Conservation (phyloP, 768 basidiomycete species). For the Lentinula lateritia region DNA sequence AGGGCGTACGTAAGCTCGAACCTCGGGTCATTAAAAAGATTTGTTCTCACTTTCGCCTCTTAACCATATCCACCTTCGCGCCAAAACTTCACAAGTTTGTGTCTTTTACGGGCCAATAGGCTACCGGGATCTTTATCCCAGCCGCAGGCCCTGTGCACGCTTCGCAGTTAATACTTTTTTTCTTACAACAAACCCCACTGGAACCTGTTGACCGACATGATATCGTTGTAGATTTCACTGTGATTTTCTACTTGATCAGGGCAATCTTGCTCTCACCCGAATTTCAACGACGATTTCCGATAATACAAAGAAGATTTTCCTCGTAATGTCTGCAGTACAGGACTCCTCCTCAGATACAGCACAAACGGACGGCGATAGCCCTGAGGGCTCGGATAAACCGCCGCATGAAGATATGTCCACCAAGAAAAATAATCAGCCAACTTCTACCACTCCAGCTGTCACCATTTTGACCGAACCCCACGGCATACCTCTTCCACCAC, state of each 20-base stretch:
- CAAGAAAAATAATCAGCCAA: background rate
- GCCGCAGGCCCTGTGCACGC: background rate
- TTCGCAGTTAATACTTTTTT: slow-evolving; percentile 7
- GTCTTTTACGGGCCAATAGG: background rate
- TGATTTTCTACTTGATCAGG: slow-evolving; percentile 2
- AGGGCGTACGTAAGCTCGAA: background rate
- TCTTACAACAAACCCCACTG: slow-evolving; percentile 3
- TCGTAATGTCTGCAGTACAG: background rate
- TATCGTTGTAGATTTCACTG: slow-evolving; percentile 7
- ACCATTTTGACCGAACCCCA: slow-evolving; percentile 1
- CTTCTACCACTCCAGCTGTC: slow-evolving; percentile 6
- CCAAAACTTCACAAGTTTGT: background rate
- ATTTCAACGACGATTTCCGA: background rate
- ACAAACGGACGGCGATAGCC: slow-evolving; percentile 35
- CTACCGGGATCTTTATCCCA: slow-evolving; percentile 3
- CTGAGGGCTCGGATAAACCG: slow-evolving; percentile 39
- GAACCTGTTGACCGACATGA: slow-evolving; percentile 9
- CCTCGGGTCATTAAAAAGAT: background rate
- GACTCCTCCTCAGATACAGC: slow-evolving; percentile 21
- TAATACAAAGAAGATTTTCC: background rate
- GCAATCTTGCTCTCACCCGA: background rate
- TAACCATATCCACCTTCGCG: background rate
- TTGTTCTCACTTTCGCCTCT: background rate
- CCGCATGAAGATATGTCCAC: slow-evolving; percentile 18
- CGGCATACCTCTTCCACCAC: slow-evolving; percentile 27